These are phyloP conservation scores for Lipomyces anomalus DNA, from an alignment of 805 yeast genomes.

Conservation along the genomic window DNA sequence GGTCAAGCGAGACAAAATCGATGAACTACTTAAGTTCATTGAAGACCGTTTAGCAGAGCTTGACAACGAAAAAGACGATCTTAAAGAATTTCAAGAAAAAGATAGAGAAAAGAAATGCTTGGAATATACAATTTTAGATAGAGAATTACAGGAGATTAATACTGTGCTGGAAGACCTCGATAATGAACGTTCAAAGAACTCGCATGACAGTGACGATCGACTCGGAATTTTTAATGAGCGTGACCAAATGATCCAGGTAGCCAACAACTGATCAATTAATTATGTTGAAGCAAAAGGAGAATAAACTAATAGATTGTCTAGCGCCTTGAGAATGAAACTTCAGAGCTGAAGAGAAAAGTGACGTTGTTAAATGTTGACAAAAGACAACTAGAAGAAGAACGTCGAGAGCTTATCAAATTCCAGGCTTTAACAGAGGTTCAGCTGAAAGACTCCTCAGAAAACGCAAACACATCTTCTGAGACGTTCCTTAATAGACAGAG, in stretches of 20 bases:
- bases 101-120: slow-evolving; percentile 63
- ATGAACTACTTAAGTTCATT: slow-evolving; percentile 59
- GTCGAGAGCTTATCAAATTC: slow-evolving; percentile 39
- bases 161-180: slow-evolving; percentile 58
- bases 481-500: slow-evolving; percentile 25
- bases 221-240: slow-evolving; percentile 55
- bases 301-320: too few species aligned
- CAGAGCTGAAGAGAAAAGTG: slow-evolving; percentile 43
- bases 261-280: background rate
- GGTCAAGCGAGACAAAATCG: slow-evolving; percentile 63
- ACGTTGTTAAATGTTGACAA: slow-evolving; percentile 54
- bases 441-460: slow-evolving; percentile 30
- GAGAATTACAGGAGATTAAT: slow-evolving; percentile 62
- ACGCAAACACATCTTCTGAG: slow-evolving; percentile 17
- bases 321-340: slow-evolving; percentile 35
- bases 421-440: slow-evolving; percentile 35
- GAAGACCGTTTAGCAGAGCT: slow-evolving; percentile 70
- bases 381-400: slow-evolving; percentile 47
- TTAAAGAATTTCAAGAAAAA: slow-evolving; percentile 60
- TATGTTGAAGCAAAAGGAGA: slow-evolving; percentile 2
- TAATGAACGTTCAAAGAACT: slow-evolving; percentile 45
- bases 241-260: slow-evolving; percentile 37
- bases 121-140: slow-evolving; percentile 70
- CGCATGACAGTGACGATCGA: slow-evolving; percentile 50
- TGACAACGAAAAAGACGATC: slow-evolving; percentile 71